Base-by-base conservation (phyloP, 2,329 filamentous ascomycete genomes). In the Curvularia sp. region DNA sequence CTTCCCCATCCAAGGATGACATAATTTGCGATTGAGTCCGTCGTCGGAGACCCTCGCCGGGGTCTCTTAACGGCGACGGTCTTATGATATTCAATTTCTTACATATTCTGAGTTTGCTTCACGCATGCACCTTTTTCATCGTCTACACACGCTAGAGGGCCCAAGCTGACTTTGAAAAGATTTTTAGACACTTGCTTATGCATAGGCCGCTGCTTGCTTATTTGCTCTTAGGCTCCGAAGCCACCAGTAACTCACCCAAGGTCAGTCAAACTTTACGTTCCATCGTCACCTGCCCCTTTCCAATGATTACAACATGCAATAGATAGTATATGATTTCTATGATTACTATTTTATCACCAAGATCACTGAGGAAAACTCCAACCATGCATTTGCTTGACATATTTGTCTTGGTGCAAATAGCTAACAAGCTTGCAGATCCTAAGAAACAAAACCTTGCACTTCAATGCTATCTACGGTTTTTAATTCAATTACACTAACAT, bases 21-120 rank as follows among this genome's bases (percentile, higher is more conserved):
- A 91, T 92, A 97, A 97, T 97, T 97, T 97, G 93, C 93, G 93
- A 94, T 94, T 96, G 93, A 97, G 90, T 86, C 84, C 82, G 79
- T 79, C 79, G 83, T 88, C 87, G 93, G 92, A 92, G 85, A 82
- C 90, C 88, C 92, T 89, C 90, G 93, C 93, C 93, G 87, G 93
- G 88, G 91, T 85, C 83, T 90, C 89, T 85, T 89, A 89, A 93
- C 88, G 89, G 84, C 81, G 76, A 81, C 82, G 85, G 82, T 86
- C 79, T 83, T 72, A 75, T 96, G 93, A 97, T 90, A 96, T 91
- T 93, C 81, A 88, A 88, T 87, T 86, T 94, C 93, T 97, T 97
- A 97, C 93, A 96, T 97, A 96, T 97, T 92, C 93, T 97, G 93
- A 97, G 66, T 67, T 55, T 75, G 68, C 53, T 38, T 60, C 13